These are phyloP conservation scores for Malassezia restricta DNA, from an alignment of 1,284 basidiomycete genomes.

Conservation along the genomic window DNA sequence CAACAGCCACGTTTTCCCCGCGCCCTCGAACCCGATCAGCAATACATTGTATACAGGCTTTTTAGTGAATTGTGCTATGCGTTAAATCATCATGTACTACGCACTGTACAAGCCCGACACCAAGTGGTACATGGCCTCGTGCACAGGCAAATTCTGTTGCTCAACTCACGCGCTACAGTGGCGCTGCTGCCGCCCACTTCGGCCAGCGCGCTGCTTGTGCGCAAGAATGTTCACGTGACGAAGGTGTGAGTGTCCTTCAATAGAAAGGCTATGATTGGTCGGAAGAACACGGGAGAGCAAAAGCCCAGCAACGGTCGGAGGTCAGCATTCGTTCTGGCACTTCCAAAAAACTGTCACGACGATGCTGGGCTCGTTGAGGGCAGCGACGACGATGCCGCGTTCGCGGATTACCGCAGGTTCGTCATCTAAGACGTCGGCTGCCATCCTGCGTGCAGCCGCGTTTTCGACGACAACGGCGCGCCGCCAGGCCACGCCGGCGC, in stretches of 20 bases:
- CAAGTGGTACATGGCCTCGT: slow-evolving; percentile 14
- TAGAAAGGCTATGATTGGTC: slow-evolving; percentile 8
- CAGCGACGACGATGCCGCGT: slow-evolving; percentile 6
- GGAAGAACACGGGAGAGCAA: slow-evolving; percentile 9
- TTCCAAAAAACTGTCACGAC: slow-evolving; percentile 7
- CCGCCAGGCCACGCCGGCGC: slow-evolving; percentile 31
- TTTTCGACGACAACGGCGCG: slow-evolving; percentile 27
- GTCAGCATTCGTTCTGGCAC: neutral
- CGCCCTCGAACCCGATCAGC: slow-evolving; percentile 22
- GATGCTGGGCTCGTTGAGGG: slow-evolving; percentile 16
- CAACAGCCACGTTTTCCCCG: slow-evolving; percentile 29
- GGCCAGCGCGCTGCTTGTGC: neutral
- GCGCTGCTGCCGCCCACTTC: too few species aligned
- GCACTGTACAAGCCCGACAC: slow-evolving; percentile 13
- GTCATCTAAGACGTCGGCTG: slow-evolving; percentile 1
- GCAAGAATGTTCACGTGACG: neutral
- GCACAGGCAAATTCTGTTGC: neutral
- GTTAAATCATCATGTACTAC: neutral
- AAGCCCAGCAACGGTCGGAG: too few species aligned
- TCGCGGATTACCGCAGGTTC: slow-evolving; percentile 4
- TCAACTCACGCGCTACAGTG: neutral
- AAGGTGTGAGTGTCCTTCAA: slow-evolving; percentile 4
- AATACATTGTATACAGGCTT: slow-evolving; percentile 26
- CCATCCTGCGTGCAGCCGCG: slow-evolving; percentile 13
- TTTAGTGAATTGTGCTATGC: slow-evolving; percentile 21